Conservation (phyloP, 805 yeast genomes). For the Sporopachydermia quercuum region DNA sequence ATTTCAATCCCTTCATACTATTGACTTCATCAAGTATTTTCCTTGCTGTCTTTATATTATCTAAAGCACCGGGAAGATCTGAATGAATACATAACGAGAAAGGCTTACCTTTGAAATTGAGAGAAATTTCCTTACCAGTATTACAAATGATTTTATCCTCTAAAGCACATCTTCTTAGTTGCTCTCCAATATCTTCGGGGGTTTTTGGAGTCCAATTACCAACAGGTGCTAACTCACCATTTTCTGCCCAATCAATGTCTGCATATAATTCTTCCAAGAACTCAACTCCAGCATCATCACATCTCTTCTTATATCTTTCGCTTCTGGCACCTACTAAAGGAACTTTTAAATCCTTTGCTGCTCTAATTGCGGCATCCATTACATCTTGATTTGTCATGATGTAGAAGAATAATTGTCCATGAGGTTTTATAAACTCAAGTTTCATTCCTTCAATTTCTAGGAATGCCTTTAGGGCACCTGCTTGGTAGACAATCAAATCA, state of each 20-base stretch:
- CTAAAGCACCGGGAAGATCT: slow-evolving; percentile 24
- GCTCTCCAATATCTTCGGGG: slow-evolving; percentile 19
- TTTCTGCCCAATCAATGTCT: slow-evolving; percentile 20
- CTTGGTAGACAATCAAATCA: slow-evolving; percentile 22
- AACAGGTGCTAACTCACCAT: slow-evolving; percentile 19
- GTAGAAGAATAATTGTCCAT: slow-evolving; percentile 25
- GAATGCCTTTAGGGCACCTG: slow-evolving; percentile 23
- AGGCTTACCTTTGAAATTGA: slow-evolving; percentile 18
- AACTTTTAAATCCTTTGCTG: slow-evolving; percentile 21
- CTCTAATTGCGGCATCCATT: slow-evolving; percentile 22
- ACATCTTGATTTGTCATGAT: slow-evolving; percentile 22
- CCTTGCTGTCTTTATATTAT: slow-evolving; percentile 18
- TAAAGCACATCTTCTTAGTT: slow-evolving; percentile 16
- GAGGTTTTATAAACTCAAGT: slow-evolving; percentile 22
- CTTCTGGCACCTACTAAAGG: slow-evolving; percentile 25
- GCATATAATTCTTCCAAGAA: slow-evolving; percentile 24
- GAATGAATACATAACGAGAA: slow-evolving; percentile 22
- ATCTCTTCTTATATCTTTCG: slow-evolving; percentile 16
- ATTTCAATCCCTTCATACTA: slow-evolving; percentile 2
- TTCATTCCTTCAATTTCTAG: slow-evolving; percentile 21
- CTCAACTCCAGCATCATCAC: slow-evolving; percentile 19
- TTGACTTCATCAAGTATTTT: slow-evolving; percentile 19
- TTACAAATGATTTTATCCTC: slow-evolving; percentile 14
- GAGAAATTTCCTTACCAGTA: slow-evolving; percentile 13
- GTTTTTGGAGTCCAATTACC: slow-evolving; percentile 18